Base-by-base conservation (phyloP, 495 filamentous ascomycete species). In the Penicillium malachiteum region DNA sequence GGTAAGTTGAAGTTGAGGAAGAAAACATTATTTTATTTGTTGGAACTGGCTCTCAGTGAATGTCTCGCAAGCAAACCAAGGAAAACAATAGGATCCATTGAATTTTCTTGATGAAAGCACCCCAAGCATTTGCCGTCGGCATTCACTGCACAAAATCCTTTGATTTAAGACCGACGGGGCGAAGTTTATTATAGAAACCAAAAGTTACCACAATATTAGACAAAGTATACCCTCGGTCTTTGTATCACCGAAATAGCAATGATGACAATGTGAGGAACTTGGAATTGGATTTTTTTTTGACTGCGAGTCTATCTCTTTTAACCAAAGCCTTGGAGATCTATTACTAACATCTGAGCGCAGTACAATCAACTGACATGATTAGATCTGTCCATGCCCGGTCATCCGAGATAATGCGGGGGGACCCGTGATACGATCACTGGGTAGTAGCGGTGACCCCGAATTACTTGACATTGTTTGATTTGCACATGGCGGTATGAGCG, bases 401-500 rank as follows among this genome's bases (percentile, higher is more conserved):
- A 66, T 60, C 55, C 50, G 63, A 44, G 38, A 40, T 52, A 52
- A 50, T 39, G 44, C 54, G 46, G 32, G 45, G 41, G 55, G 56
- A n/a, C 34, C 55, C 50, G 57, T 66, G 63, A 66, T 51, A 6
- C 12, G 57, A 53, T 65, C 56, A 63, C 53, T 57, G 39, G 59
- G 48, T 44, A 13, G 37, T 47, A 46, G 50, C 33, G 53, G 8
- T 38, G 17, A 46, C 43, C 43, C 18, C 43, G 21, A 46, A 8
- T 21, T 44, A 30, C 12, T 48, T 18, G 13, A 33, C 14, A n/a
- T 21, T 44, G 13, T 3, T 48, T 18, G 13, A 33, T 34, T 48
- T 33, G 12, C 32, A 48, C 30, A 48, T 48, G 42, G 26, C 7
- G n/a, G 8, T 31, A 10, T 13, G 43, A 46, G 13, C 43, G 18